A percentile compares a stretch with the other conserved stretches of the same genome.
These are phyloP conservation scores for Moesziomyces globuligerus DNA, from an alignment of 1,284 basidiomycete species.

Conservation along the genomic window DNA sequence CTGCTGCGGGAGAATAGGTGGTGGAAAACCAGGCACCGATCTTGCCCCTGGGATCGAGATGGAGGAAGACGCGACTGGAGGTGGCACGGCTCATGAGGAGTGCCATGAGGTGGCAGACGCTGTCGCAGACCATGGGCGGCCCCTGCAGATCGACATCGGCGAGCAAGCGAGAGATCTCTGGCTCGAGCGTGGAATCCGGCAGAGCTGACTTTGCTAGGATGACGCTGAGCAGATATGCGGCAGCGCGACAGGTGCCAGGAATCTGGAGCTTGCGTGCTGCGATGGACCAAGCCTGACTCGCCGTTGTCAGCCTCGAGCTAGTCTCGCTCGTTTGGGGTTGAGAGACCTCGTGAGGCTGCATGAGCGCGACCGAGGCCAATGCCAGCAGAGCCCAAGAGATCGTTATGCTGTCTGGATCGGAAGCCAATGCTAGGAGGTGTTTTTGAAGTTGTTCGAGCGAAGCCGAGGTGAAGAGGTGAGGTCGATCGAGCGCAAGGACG, in stretches of 20 bases:
- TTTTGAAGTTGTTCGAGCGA: not conserved
- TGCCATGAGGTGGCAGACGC: conserved; percentile 34
- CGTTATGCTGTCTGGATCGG: conserved; percentile 10
- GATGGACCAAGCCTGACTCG: conserved; percentile 14
- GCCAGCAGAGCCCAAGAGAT: conserved; percentile 25
- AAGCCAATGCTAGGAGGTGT: conserved; percentile 3
- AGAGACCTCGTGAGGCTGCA: not conserved
- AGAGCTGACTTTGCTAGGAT: conserved; percentile 9
- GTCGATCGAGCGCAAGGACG: conserved; percentile 13
- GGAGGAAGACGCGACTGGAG: conserved; percentile 15
- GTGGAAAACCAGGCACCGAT: conserved; percentile 32
- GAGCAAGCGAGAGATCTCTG: conserved; percentile 21
- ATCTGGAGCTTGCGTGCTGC: conserved; percentile 26
- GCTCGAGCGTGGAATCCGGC: conserved; percentile 3
- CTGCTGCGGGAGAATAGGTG: conserved; percentile 15
- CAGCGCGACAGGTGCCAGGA: conserved; percentile 18
- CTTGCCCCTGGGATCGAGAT: conserved; percentile 27
- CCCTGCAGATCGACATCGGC: conserved; percentile 44
- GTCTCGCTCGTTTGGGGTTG: no score
- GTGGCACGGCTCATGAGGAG: conserved; percentile 14
- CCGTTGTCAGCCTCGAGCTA: not conserved
- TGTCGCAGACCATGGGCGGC: conserved; percentile 31
- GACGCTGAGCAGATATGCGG: conserved; percentile 23
- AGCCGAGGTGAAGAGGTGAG: conserved; percentile 7
- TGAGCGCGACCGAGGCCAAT: conserved; percentile 5